Conservation (phyloP, 2,329 filamentous ascomycete genomes). For the Ascochyta viciae-villosae region DNA sequence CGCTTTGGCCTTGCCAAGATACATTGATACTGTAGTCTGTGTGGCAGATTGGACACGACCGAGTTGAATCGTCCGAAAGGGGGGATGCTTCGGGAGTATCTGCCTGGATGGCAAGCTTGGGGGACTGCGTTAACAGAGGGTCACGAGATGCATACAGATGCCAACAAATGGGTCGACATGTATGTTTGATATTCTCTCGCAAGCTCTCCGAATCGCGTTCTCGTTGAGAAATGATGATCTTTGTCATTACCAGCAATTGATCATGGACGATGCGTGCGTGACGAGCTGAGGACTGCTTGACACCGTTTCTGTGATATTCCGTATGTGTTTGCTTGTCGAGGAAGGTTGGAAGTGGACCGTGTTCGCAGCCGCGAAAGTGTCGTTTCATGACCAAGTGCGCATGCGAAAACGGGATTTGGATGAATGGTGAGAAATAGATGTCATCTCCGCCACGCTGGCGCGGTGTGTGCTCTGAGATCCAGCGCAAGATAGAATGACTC, state of each 20-base stretch:
- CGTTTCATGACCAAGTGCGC: constrained; percentile 33
- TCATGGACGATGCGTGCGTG: constrained; percentile 26
- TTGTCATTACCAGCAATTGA: constrained; percentile 26
- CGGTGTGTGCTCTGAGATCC: constrained; percentile 7
- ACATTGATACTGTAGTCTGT: constrained; percentile 30
- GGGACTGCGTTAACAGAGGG: constrained; percentile 19
- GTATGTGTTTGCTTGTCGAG: constrained; percentile 9
- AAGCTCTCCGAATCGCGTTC: constrained; percentile 19
- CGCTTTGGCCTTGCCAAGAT: constrained; percentile 23
- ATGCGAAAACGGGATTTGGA: constrained; percentile 21
- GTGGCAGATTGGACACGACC: constrained; percentile 26
- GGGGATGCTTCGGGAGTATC: constrained; percentile 14
- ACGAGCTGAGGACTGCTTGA: constrained; percentile 10
- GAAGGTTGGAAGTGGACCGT: constrained; percentile 21
- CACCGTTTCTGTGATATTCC: not conserved
- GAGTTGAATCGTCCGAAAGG: constrained; percentile 19
- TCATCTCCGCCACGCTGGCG: constrained; percentile 8
- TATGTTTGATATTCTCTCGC: constrained; percentile 16
- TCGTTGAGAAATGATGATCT: constrained; percentile 21
- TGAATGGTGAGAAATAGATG: constrained; percentile 6
- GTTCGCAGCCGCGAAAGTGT: constrained; percentile 25
- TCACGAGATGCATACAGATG: constrained; percentile 18
- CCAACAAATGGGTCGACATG: constrained; percentile 14
- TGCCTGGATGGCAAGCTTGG: constrained; percentile 24
- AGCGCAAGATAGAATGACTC: constrained; percentile 15